phyloP scores from a whole-genome alignment of 2,329 filamentous ascomycete genomes.

The Claviceps quebecensis region DNA sequence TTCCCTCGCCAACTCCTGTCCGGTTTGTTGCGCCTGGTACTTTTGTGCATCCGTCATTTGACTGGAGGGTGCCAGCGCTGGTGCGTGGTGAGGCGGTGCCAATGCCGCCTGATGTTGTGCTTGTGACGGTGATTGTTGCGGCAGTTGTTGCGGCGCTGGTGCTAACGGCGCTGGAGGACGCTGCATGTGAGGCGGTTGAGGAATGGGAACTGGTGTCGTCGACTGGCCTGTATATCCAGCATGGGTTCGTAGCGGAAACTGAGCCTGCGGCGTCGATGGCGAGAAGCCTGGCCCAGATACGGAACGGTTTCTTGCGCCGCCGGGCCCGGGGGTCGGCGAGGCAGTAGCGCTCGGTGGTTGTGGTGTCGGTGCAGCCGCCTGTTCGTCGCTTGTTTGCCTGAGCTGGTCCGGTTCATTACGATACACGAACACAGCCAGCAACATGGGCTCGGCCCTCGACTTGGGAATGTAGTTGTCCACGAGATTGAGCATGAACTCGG shows the following conservation, averaged over 20 bases:
- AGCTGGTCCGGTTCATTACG: constrained; percentile 39
- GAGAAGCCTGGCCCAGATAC: constrained; percentile 39
- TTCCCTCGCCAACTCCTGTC: constrained; percentile 43
- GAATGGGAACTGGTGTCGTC: constrained; percentile 22
- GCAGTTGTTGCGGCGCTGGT: not conserved
- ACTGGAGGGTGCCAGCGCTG: constrained; percentile 3
- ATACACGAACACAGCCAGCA: constrained; percentile 77
- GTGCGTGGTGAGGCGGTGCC: not conserved
- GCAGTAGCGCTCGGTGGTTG: constrained; percentile 8
- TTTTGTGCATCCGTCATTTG: constrained; percentile 21
- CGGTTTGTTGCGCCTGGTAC: constrained; percentile 32
- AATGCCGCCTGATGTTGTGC: constrained; percentile 4
- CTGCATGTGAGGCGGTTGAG: constrained; percentile 17
- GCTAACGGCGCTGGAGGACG: constrained; percentile 6
- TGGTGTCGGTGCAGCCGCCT: constrained; percentile 5
- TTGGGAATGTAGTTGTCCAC: constrained; percentile 68
- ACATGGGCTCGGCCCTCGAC: constrained; percentile 56
- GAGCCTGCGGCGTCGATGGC: constrained; percentile 31
- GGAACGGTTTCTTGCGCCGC: constrained; percentile 31
- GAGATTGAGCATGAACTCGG: constrained; percentile 81
- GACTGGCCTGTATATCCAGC: constrained; percentile 18
- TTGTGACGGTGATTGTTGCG: not conserved
- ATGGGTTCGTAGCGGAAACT: constrained; percentile 17
- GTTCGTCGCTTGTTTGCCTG: constrained; percentile 15
- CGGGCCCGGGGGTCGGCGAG: constrained; percentile 22